Conservation (phyloP, 2,329 filamentous ascomycete genomes). For the Myotisia sp. region DNA sequence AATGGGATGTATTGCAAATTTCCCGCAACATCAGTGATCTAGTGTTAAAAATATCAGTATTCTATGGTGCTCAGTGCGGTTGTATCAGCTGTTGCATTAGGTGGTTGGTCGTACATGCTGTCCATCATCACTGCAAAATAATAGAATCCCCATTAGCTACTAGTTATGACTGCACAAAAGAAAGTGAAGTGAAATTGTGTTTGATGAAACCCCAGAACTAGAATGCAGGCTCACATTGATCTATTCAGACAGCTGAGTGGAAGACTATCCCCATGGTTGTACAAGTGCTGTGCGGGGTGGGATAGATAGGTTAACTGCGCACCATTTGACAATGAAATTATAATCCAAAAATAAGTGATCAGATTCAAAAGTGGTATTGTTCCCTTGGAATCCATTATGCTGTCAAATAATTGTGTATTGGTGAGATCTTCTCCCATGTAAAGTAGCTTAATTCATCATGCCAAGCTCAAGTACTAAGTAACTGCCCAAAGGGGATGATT, state of each 20-base stretch:
- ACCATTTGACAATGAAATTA: not conserved
- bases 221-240: conserved; percentile 31
- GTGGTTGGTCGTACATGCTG: conserved; percentile 47
- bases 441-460: too few species aligned
- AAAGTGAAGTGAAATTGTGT: not conserved
- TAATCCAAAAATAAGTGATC: not conserved
- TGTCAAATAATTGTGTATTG: too few species aligned
- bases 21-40: conserved; percentile 46
- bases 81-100: not conserved
- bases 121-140: conserved; percentile 55
- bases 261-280: conserved; percentile 36
- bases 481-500: too few species aligned
- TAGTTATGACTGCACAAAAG: not conserved
- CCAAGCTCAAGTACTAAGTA: too few species aligned
- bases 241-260: conserved; percentile 40
- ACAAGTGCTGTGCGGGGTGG: conserved; percentile 19
- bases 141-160: not conserved
- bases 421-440: too few species aligned
- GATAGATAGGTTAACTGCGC: conserved; percentile 6
- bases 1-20: conserved; percentile 89
- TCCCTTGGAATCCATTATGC: too few species aligned
- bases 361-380: too few species aligned
- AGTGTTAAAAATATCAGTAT: conserved; percentile 1
- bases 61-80: not conserved
- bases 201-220: too few species aligned